Percentiles rank a stretch among this genome's conserved stretches.
Conservation (phyloP, 31 red algal genomes). For the Porphyra umbilicalis region DNA sequence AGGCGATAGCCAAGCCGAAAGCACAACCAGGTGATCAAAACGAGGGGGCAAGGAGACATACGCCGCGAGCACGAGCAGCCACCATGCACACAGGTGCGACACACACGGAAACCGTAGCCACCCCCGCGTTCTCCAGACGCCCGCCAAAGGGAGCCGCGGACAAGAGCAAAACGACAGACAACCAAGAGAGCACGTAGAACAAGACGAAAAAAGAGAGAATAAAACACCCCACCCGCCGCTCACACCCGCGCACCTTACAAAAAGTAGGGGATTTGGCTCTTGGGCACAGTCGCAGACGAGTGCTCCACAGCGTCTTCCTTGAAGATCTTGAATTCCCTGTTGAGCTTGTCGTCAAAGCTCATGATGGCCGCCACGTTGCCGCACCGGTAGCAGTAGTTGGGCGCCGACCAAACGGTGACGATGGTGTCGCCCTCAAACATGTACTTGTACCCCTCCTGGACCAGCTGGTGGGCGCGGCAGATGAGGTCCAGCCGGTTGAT, state of each 20-base stretch:
- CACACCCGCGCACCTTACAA: constrained; percentile 21
- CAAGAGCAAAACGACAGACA: no score
- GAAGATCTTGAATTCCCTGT: constrained; percentile 80
- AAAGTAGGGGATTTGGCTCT: constrained; percentile 70
- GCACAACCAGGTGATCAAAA: no score
- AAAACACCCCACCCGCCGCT: no score
- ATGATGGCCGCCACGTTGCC: constrained; percentile 90
- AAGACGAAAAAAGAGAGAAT: no score
- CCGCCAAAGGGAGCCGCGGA: no score
- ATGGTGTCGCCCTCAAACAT: constrained; percentile 71
- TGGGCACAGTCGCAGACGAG: constrained; percentile 23
- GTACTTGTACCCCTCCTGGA: constrained; percentile 92
- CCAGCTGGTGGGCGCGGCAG: constrained; percentile 85
- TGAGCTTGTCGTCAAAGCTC: constrained; percentile 75
- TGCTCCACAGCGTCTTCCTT: constrained; percentile 78
- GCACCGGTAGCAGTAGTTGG: constrained; percentile 95
- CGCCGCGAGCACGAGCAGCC: no score
- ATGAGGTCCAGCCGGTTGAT: constrained; percentile 85
- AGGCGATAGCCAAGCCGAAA: no score
- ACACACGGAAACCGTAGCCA: no score
- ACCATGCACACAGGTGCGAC: no score
- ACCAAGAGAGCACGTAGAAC: no score
- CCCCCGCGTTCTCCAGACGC: no score
- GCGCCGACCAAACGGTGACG: constrained; percentile 89
- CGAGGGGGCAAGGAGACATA: no score